Evolutionary conservation across 192 early-diverging fungal species (phyloP).

Genomic region (Lobosporangium transversale): DNA sequence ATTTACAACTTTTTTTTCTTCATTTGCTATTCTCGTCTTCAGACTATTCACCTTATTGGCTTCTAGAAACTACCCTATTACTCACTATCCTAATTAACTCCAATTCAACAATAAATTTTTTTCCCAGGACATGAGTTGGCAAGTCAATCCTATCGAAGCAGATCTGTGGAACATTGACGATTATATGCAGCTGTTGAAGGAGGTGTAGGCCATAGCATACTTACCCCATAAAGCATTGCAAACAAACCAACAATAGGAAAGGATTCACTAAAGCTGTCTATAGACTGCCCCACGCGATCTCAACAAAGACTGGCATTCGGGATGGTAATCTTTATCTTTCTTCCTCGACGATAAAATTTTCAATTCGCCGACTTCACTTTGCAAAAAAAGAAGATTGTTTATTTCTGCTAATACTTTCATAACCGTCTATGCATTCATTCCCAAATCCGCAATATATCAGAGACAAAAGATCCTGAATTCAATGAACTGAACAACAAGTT

Average conservation of each 20-base stretch:
- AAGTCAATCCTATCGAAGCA: background rate
- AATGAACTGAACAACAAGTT: constrained; percentile 36
- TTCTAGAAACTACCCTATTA: no score
- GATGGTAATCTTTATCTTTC: constrained; percentile 19
- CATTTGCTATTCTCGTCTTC: no score
- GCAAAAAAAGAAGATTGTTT: no score
- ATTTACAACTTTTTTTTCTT: background rate
- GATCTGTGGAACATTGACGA: no score
- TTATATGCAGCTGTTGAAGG: no score
- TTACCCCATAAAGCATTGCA: background rate
- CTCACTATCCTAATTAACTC: no score
- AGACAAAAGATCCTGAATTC: constrained; percentile 45
- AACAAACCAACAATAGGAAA: no score
- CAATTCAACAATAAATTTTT: no score
- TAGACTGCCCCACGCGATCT: constrained; percentile 39
- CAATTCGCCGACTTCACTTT: background rate
- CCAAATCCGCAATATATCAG: constrained; percentile 1
- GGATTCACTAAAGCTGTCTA: constrained; percentile 53
- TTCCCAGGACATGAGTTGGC: constrained; percentile 10
- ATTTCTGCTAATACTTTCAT: no score
- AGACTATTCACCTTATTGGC: no score
- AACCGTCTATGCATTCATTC: background rate
- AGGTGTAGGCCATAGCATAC: no score
- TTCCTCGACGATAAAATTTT: background rate
- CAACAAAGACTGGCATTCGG: constrained; percentile 49